A percentile compares a stretch with the other conserved stretches of the same genome.
phyloP scores from a whole-genome alignment of 495 filamentous ascomycete species.

The Trichoderma asperelloides region DNA sequence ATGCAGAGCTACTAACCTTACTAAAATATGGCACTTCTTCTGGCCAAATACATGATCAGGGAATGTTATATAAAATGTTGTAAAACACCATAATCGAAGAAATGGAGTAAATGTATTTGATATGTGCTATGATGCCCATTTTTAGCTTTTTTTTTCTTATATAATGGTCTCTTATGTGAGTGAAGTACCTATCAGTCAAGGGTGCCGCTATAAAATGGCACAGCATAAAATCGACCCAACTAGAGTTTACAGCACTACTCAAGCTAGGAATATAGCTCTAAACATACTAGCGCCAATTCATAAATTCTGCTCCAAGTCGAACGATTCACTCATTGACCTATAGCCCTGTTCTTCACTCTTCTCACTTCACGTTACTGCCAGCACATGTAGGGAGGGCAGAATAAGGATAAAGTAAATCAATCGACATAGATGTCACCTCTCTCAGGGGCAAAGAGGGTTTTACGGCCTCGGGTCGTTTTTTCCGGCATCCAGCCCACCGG shows the following conservation, averaged over 20 bases:
- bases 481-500: conserved; percentile 97
- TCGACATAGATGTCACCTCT: neutral
- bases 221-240: neutral
- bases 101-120: too few species aligned
- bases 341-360: neutral
- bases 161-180: too few species aligned
- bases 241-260: neutral
- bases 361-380: neutral
- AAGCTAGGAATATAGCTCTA: neutral
- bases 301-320: neutral
- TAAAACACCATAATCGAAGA: too few species aligned
- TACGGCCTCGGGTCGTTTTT: conserved; percentile 50
- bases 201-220: too few species aligned
- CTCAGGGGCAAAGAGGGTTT: neutral
- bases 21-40: too few species aligned
- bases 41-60: too few species aligned
- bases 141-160: too few species aligned
- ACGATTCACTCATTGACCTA: too few species aligned
- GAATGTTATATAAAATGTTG: too few species aligned
- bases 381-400: neutral
- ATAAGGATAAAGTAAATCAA: neutral
- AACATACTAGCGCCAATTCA: neutral
- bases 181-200: too few species aligned
- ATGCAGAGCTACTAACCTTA: too few species aligned
- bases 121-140: too few species aligned